Base-by-base conservation (phyloP, 1,284 basidiomycete genomes). In the Cutaneotrichosporon sp. region DNA sequence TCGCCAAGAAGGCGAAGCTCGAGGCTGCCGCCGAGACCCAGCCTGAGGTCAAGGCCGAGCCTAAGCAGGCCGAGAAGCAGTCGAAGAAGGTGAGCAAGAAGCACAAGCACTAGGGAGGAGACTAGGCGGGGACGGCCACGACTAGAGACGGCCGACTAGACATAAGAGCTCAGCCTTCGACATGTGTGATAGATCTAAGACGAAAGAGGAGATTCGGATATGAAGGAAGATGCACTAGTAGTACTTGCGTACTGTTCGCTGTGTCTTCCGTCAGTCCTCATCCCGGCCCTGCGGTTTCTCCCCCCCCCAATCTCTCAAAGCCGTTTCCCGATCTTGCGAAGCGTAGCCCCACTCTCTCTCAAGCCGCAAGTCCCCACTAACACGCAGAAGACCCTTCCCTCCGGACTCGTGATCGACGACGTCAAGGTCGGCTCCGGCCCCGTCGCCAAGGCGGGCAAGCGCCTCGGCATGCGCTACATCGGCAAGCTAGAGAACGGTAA, bases 381-480 rank as follows among this genome's bases (percentile, higher is more conserved):
- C 44, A 10, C 11, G 31, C 67, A 78, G 68, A 77, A 75, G 51
- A 80, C 76, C 51, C 78, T 90, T 50, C 74, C 82, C 2, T 84
- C 84, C 32, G 93, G 92, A 35, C 77, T 97, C 51, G 82, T 87
- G 70, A 79, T 91, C 62, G 79, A 82, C 64, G 93, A 96, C 71
- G 74, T 80, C 65, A 91, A 85, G 70, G 67, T 83, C 39, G 93
- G 93, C 46, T 81, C 80, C 9, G 93, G 93, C 19, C 84, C 87
- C 29, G 79, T 79, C 66, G 91, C 89, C 31, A 96, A 94, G 79
- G 81, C 84, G 52, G 93, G 93, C 39, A 84, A 87, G 77, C 84
- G 79, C 52, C 81, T 97, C 50, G 79, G 79, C 58, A 90, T 97
- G 87, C 81, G 93, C 59, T 76, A 75, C 71, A 67, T 75, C 48